A percentile compares a stretch with the other conserved stretches of the same genome.
Evolutionary conservation across 164 flowering plant genomes (phyloP).

Genomic region (Saururus chinensis): DNA sequence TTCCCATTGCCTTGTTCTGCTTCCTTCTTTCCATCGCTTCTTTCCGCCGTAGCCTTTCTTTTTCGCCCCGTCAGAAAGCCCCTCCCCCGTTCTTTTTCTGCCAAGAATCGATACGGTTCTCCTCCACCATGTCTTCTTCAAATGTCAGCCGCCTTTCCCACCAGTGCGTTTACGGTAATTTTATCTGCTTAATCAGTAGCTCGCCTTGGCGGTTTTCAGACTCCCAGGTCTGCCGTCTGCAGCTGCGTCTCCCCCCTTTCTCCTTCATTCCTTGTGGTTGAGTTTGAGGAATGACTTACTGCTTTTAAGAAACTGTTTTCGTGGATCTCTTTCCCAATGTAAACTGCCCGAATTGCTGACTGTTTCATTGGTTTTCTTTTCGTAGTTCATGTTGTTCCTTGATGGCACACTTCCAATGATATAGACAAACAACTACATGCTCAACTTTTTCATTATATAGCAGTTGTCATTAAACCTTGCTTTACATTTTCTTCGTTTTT

Average conservation of each 20-base stretch:
- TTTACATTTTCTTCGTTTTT: too few species aligned
- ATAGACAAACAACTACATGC: too few species aligned
- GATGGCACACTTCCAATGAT: too few species aligned
- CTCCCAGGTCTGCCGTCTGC: neutral
- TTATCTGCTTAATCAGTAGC: neutral
- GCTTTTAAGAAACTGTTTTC: too few species aligned
- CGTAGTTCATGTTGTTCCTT: too few species aligned
- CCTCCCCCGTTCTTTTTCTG: neutral
- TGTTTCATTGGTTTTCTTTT: too few species aligned
- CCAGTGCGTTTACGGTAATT: neutral
- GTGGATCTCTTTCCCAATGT: too few species aligned
- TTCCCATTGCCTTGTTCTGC: neutral
- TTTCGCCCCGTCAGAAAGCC: slow-evolving; percentile 1
- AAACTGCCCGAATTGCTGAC: too few species aligned
- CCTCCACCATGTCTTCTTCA: slow-evolving; percentile 1
- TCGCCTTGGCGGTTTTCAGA: neutral
- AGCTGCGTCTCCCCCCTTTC: neutral
- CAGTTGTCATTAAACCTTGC: too few species aligned
- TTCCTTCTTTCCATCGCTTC: slow-evolving; percentile 1
- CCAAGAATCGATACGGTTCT: neutral
- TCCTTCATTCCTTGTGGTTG: too few species aligned
- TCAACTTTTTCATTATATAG: too few species aligned
- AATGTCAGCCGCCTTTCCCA: slow-evolving; percentile 1
- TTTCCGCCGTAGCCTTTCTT: neutral
- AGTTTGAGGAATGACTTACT: too few species aligned